Evolutionary conservation across 2,329 filamentous ascomycete species (phyloP).

Genomic region (Curvularia sp.): DNA sequence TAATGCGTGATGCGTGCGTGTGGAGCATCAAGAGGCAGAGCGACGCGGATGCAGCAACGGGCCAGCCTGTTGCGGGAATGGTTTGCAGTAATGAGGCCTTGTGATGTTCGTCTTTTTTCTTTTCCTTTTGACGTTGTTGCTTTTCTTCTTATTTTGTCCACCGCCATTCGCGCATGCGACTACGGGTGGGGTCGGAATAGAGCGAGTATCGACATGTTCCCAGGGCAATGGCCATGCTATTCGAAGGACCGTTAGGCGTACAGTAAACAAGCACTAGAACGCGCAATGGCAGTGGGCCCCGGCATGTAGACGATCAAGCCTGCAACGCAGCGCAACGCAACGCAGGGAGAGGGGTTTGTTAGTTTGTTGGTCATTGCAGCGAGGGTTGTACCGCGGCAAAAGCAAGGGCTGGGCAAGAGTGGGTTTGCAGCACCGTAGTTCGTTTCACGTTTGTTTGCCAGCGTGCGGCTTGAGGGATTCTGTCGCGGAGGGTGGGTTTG

Average conservation of each 20-base stretch:
- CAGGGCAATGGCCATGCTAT: neutral
- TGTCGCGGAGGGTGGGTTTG: constrained; percentile 20
- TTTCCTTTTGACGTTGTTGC: neutral
- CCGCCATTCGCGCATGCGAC: neutral
- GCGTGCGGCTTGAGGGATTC: neutral
- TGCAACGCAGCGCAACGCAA: neutral
- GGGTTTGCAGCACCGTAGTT: constrained; percentile 13
- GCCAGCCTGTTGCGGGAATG: neutral
- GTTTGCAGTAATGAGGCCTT: neutral
- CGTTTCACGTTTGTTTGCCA: constrained; percentile 19
- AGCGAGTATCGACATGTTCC: neutral
- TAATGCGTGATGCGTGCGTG: neutral
- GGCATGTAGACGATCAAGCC: neutral
- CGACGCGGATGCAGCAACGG: neutral
- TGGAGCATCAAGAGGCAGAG: neutral
- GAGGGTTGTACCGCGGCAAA: constrained; percentile 4
- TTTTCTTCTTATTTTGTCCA: neutral
- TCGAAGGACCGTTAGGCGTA: constrained; percentile 1
- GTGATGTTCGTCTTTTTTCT: constrained; percentile 1
- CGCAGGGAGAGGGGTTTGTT: constrained; percentile 1
- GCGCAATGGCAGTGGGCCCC: constrained; percentile 3
- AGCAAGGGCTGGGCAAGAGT: constrained; percentile 16
- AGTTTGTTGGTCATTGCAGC: neutral
- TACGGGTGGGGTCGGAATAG: neutral
- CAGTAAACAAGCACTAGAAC: neutral